Evolutionary conservation across 257 asterid species (phyloP).

Genomic region (Solanum tacnaense): DNA sequence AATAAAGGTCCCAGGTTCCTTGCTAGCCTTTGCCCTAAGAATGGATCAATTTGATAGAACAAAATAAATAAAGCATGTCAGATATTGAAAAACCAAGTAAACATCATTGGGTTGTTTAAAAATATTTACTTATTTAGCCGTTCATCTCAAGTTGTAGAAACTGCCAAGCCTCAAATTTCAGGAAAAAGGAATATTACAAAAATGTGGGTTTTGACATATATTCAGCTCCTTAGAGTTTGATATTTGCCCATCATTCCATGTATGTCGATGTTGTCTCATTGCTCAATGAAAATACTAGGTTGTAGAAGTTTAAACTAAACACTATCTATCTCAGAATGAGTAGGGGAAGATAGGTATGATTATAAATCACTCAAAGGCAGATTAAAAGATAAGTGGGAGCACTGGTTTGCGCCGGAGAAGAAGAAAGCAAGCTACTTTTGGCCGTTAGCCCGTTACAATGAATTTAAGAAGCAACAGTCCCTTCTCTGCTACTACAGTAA

Average conservation of each 20-base stretch:
- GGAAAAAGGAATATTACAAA: neutral
- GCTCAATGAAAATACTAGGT: neutral
- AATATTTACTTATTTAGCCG: neutral
- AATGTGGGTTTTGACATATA: neutral
- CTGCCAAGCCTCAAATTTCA: neutral
- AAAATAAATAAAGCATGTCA: neutral
- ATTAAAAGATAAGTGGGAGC: neutral
- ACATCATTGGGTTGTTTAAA: neutral
- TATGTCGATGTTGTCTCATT: neutral
- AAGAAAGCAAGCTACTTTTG: neutral
- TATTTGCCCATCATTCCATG: neutral
- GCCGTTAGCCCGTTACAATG: neutral
- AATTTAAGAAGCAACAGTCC: neutral
- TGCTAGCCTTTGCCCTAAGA: slow-evolving; percentile 65
- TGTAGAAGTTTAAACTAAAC: neutral
- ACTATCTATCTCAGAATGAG: neutral
- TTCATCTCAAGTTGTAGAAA: neutral
- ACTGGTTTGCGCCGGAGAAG: neutral
- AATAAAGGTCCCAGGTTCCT: slow-evolving; percentile 74
- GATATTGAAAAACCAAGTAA: neutral
- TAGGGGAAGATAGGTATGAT: neutral
- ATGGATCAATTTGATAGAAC: neutral
- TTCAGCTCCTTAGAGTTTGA: neutral
- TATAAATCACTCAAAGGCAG: neutral
- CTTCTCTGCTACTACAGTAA: neutral